phyloP scores from a whole-genome alignment of 805 yeast species.

The Metschnikowia reukaufii region DNA sequence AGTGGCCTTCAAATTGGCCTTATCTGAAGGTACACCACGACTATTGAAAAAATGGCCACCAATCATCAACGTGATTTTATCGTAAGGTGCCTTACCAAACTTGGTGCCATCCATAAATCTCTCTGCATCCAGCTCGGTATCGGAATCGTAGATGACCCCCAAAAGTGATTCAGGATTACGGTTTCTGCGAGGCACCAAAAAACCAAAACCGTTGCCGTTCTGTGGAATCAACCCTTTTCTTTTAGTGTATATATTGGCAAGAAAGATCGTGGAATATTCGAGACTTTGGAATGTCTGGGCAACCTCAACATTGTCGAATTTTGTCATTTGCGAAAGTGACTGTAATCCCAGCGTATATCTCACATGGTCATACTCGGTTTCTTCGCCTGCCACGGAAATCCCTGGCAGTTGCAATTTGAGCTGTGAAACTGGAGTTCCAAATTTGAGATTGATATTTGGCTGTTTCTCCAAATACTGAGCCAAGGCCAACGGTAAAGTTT shows the following conservation, averaged over 20 bases:
- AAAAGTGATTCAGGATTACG: constrained; percentile 56
- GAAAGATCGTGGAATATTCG: constrained; percentile 51
- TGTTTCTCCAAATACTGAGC: constrained; percentile 34
- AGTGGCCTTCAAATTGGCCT: constrained; percentile 27
- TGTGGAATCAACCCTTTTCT: constrained; percentile 36
- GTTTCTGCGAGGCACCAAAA: constrained; percentile 64
- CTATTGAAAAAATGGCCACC: constrained; percentile 67
- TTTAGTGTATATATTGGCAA: constrained; percentile 65
- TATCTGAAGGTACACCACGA: constrained; percentile 31
- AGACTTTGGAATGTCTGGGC: constrained; percentile 23
- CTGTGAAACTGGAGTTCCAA: constrained; percentile 25
- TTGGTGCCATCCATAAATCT: constrained; percentile 19
- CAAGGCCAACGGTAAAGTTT: constrained; percentile 48
- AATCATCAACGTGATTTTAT: constrained; percentile 84
- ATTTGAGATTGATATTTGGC: constrained; percentile 43
- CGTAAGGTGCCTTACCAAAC: constrained; percentile 37
- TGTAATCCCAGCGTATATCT: constrained; percentile 57
- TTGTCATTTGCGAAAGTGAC: constrained; percentile 32
- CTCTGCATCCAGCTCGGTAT: constrained; percentile 57
- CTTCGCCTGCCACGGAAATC: not conserved
- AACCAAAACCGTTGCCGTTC: constrained; percentile 74
- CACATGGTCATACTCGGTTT: constrained; percentile 49
- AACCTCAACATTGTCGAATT: constrained; percentile 7
- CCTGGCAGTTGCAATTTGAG: constrained; percentile 23
- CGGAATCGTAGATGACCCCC: constrained; percentile 91